Evolutionary conservation across 108 stramenopile genomes (phyloP).

Genomic region (Pseudonitzschia multiseries): DNA sequence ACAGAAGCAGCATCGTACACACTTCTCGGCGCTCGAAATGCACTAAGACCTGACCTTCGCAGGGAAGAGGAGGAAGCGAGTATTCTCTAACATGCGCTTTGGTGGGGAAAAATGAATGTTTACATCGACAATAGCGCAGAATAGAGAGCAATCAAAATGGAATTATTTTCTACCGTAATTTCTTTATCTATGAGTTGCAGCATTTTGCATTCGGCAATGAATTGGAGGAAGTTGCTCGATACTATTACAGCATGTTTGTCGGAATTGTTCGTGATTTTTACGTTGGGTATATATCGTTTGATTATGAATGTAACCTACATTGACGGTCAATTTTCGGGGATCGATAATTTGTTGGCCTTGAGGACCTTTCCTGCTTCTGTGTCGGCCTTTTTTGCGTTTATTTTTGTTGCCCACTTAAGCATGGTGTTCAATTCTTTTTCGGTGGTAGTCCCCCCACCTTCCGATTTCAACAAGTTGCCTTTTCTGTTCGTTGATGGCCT

Average conservation of each 20-base stretch:
- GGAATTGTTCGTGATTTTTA: no score
- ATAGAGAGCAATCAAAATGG: not conserved
- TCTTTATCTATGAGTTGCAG: not conserved
- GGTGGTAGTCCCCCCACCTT: constrained; percentile 67
- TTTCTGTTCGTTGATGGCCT: constrained; percentile 72
- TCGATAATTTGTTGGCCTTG: constrained; percentile 53
- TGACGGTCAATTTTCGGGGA: constrained; percentile 18
- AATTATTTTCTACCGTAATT: not conserved
- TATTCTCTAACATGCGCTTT: not conserved
- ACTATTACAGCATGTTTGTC: no score
- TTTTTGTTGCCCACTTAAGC: constrained; percentile 75
- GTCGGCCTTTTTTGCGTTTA: constrained; percentile 78
- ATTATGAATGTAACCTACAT: no score
- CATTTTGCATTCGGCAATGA: no score
- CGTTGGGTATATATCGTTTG: no score
- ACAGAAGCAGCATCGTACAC: constrained; percentile 81
- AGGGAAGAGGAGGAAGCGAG: constrained; percentile 69
- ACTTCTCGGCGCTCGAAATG: constrained; percentile 76
- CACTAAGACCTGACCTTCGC: constrained; percentile 74
- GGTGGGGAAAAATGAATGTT: no score
- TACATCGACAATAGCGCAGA: not conserved
- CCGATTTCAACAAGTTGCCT: constrained; percentile 55
- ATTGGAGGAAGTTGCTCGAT: no score
- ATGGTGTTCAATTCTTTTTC: constrained; percentile 74
- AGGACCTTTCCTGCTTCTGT: constrained; percentile 82